Base-by-base conservation (phyloP, 768 basidiomycete genomes). In the Filobasidium wieringae region DNA sequence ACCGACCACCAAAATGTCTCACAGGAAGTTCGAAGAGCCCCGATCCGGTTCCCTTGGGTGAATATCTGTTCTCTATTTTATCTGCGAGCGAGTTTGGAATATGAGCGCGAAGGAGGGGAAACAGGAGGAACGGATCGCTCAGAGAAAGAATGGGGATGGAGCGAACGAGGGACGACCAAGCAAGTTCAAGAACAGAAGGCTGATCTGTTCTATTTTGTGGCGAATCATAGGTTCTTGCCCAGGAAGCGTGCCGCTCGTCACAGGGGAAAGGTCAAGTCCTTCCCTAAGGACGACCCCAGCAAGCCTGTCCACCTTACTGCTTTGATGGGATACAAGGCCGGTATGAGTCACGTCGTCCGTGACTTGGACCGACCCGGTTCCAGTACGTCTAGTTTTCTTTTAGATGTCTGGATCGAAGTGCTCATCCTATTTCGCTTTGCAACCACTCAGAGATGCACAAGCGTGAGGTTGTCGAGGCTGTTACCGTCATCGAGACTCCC, bases 281-380 rank as follows among this genome's bases (percentile, higher is more conserved):
- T 97, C 86, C 95, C 95, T 73, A 91, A 95, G 93, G 95, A 99
- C 84, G 93, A 99, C 81, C 84, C 91, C 78, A 96, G 91, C 81
- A 95, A 95, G 78, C 90, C 88, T 57, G 90, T 93, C 61, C 95
- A 99, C 79, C 81, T 99, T 78, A 99, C 95, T 70, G 95, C 95
- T 66, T 79, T 86, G 74, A 83, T 99, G 84, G 95, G 93, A 68
- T 99, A 96, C 86, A 99, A 99, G 83, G 95, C 95, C 64, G 95
- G 95, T 69, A 97, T 97, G 93, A 96, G 91, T 77, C 95, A 99
- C 75, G 82, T 99, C 69, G 92, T 99, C 63, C 88, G 95, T 72
- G 95, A 99, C 74, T 88, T 97, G 70, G 95, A 97, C 79, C 89
- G 95, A 74, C 93, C 93, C 52, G 95, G 93, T 66, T 97, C 95